Evolutionary conservation across 148 eudicot genomes (phyloP).

Genomic region (Cornus kousa): DNA sequence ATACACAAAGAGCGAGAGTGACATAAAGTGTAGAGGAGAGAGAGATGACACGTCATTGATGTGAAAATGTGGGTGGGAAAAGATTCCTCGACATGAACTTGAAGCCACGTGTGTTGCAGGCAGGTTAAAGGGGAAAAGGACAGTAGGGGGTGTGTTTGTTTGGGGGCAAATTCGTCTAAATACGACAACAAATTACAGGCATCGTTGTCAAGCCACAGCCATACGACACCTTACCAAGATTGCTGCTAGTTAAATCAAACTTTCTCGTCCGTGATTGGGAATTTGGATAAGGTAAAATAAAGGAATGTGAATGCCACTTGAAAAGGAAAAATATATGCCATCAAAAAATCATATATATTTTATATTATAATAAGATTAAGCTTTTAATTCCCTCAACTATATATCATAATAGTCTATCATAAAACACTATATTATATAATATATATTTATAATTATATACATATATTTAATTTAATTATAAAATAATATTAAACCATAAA

Average conservation of each 20-base stretch:
- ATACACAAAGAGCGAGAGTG: background rate
- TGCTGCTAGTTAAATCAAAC: background rate
- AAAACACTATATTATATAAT: too few species aligned
- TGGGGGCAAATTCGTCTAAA: background rate
- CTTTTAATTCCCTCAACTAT: too few species aligned
- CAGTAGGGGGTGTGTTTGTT: background rate
- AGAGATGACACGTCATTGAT: background rate
- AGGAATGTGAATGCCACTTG: too few species aligned
- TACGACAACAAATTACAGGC: background rate
- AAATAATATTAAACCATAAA: too few species aligned
- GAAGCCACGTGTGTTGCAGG: background rate
- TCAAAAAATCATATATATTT: too few species aligned
- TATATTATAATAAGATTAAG: too few species aligned
- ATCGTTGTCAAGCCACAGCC: background rate
- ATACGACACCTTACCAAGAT: background rate
- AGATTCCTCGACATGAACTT: background rate
- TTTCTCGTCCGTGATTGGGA: background rate
- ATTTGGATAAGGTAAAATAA: background rate
- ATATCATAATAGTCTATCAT: too few species aligned
- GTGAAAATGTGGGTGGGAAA: background rate
- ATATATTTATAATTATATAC: too few species aligned
- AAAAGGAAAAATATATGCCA: too few species aligned
- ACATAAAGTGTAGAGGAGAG: background rate
- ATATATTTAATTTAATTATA: too few species aligned
- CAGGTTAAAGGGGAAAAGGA: background rate